Evolutionary conservation across 2,329 filamentous ascomycete genomes (phyloP), one percentile per base, ranked within the genome.

Genomic region (Epichloe bromicola): DNA sequence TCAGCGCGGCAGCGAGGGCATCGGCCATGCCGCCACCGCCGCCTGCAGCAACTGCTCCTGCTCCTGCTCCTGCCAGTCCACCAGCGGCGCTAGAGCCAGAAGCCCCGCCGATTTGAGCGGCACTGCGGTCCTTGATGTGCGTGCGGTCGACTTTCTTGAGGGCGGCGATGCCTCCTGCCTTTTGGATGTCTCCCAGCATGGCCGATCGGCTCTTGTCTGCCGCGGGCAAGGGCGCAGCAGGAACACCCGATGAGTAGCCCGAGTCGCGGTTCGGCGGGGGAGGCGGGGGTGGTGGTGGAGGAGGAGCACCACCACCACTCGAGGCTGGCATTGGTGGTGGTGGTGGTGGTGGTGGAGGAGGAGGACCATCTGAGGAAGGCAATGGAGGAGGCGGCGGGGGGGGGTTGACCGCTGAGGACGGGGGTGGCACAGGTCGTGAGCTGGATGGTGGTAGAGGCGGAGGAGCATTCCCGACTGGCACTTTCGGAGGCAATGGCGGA

Each of bases 1-100:
- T 80, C 60, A 90, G 68, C 52, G 85, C 86, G 54, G 81, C 84
- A 53, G 87, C 87, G 59, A 95, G 70, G 46, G 88, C 90, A 70
- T 85, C 88, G 20, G 88, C 88, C 76, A 96, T 80, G 37, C 80
- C 83, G 51, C 82, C 79, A 11, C 79, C 76, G 17, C 73, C 75
- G 42, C 75, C 75, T 47, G 71, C 65, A 40, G 73, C 66, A 45
- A 11, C 26, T 30, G 8, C 26, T 30, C 26, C 26, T 30, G 26
- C 26, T 30, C 26, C 26, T 11, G 76, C 70, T 46, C 76, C 76
- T 44, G 77, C 69, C 8, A 79, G 69, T 51, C 78, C 70, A 53
- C 74, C 59, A 39, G 72, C 74, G 58, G 73, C 74, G 30, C 74
- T 74, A 40, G 76, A 71, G 5, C 73, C 74, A 46, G 73, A 72